Evolutionary conservation across 2,329 filamentous ascomycete species (phyloP).

Genomic region (Paecilomyces sp.): DNA sequence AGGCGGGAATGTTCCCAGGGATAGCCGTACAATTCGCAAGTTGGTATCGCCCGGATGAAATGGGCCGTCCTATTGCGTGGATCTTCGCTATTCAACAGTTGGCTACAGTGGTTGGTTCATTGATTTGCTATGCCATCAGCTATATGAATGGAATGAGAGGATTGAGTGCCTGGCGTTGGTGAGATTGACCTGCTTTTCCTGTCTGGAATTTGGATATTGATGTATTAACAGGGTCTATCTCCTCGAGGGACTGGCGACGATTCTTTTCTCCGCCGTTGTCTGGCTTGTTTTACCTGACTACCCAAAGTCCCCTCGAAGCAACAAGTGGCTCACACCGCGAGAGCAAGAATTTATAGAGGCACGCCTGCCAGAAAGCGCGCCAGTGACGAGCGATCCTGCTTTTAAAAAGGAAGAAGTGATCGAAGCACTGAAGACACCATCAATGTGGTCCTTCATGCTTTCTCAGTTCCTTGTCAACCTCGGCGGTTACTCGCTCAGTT

Average conservation of each 20-base stretch:
- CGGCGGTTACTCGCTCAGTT: constrained; percentile 35
- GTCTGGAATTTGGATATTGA: background rate
- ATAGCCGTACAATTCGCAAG: constrained; percentile 31
- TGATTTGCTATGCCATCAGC: constrained; percentile 18
- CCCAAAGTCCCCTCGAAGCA: constrained; percentile 33
- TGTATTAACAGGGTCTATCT: constrained; percentile 27
- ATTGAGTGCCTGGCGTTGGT: constrained; percentile 16
- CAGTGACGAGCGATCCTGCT: constrained; percentile 27
- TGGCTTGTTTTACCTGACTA: constrained; percentile 39
- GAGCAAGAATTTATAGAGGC: constrained; percentile 37
- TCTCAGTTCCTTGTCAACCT: constrained; percentile 34
- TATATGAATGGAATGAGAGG: constrained; percentile 14
- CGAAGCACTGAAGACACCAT: constrained; percentile 24
- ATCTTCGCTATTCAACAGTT: constrained; percentile 36
- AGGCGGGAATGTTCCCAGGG: constrained; percentile 35
- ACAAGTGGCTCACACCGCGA: constrained; percentile 28
- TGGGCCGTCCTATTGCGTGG: constrained; percentile 35
- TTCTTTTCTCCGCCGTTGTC: constrained; percentile 32
- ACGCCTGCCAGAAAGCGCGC: constrained; percentile 32
- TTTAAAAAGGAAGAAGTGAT: constrained; percentile 31
- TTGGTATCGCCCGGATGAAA: constrained; percentile 40
- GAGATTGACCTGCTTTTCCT: background rate
- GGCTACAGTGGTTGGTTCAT: constrained; percentile 27
- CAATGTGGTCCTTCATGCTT: constrained; percentile 31
- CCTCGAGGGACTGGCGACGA: constrained; percentile 37